phyloP scores from a whole-genome alignment of 2,329 filamentous ascomycete species.

The Myotisia sp. region DNA sequence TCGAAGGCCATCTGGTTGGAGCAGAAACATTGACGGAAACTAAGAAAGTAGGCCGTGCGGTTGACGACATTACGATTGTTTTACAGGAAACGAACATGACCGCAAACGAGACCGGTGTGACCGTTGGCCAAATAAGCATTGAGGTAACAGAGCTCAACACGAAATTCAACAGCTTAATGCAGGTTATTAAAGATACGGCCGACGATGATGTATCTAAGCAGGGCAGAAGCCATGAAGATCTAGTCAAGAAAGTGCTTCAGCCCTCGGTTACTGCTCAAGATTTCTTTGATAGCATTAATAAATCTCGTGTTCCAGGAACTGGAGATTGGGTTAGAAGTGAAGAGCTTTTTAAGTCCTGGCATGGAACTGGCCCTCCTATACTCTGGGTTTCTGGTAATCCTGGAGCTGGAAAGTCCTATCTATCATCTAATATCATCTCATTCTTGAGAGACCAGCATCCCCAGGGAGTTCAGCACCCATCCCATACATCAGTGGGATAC shows the following conservation, averaged over 20 bases:
- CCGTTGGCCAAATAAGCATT: background rate
- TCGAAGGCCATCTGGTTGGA: conserved; percentile 32
- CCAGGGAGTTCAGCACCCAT: conserved; percentile 12
- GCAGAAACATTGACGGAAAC: conserved; percentile 27
- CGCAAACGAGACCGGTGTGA: conserved; percentile 1
- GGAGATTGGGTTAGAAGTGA: conserved; percentile 36
- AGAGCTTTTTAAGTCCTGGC: conserved; percentile 27
- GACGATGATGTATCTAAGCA: conserved; percentile 8
- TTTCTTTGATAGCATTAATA: conserved; percentile 29
- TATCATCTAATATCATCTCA: conserved; percentile 33
- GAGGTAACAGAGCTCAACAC: conserved; percentile 5
- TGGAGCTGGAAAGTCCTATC: conserved; percentile 35
- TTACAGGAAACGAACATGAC: conserved; percentile 4
- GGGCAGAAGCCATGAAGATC: conserved; percentile 20
- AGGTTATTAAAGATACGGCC: conserved; percentile 6
- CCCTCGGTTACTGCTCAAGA: conserved; percentile 30
- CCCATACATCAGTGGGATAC: conserved; percentile 26
- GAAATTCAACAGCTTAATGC: conserved; percentile 3
- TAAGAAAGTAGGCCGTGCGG: conserved; percentile 9
- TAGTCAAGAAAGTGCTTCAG: conserved; percentile 27
- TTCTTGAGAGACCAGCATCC: conserved; percentile 23
- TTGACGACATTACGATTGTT: conserved; percentile 10
- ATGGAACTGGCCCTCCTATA: conserved; percentile 20
- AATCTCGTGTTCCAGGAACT: conserved; percentile 28
- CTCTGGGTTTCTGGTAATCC: conserved; percentile 35